A percentile compares a stretch with the other conserved stretches of the same genome.
phyloP scores from a whole-genome alignment of 192 early-diverging fungal genomes.

The Coemansia sp. region DNA sequence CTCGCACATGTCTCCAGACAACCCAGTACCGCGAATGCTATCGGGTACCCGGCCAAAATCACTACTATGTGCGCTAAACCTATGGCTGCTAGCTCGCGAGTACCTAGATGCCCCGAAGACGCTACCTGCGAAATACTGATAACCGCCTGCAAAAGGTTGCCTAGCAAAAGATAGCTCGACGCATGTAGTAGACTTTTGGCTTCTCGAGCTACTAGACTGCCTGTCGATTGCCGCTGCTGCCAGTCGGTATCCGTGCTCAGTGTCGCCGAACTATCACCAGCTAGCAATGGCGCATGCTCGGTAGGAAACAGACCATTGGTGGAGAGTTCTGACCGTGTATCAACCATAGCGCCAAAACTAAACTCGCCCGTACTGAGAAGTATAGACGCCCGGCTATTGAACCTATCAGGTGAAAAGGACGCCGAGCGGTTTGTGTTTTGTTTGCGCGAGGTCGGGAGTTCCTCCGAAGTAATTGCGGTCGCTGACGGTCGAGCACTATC shows the following conservation, averaged over 20 bases:
- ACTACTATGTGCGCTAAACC: constrained; percentile 75
- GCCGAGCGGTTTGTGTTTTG: neutral
- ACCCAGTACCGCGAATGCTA: constrained; percentile 68
- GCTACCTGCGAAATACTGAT: constrained; percentile 67
- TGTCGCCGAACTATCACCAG: constrained; percentile 3
- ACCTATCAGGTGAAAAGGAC: no score
- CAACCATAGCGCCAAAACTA: neutral
- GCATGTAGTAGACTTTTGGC: constrained; percentile 12
- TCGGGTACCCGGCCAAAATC: constrained; percentile 68
- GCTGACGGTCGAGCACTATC: constrained; percentile 38
- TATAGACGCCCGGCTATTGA: neutral
- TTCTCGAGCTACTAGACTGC: constrained; percentile 18
- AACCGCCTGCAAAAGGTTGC: constrained; percentile 63
- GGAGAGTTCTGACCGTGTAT: neutral
- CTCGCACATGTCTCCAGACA: constrained; percentile 77
- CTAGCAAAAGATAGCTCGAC: constrained; percentile 57
- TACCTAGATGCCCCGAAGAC: constrained; percentile 64
- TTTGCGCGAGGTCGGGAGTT: neutral
- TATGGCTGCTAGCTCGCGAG: constrained; percentile 65
- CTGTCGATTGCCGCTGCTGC: constrained; percentile 8
- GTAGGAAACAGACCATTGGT: neutral
- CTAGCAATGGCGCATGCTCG: constrained; percentile 27
- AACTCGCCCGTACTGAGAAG: constrained; percentile 1
- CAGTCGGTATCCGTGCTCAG: constrained; percentile 1
- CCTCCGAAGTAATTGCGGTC: neutral